These are phyloP conservation scores for Aspergillus sp. DNA, from an alignment of 2,329 filamentous ascomycete species.

Conservation along the genomic window DNA sequence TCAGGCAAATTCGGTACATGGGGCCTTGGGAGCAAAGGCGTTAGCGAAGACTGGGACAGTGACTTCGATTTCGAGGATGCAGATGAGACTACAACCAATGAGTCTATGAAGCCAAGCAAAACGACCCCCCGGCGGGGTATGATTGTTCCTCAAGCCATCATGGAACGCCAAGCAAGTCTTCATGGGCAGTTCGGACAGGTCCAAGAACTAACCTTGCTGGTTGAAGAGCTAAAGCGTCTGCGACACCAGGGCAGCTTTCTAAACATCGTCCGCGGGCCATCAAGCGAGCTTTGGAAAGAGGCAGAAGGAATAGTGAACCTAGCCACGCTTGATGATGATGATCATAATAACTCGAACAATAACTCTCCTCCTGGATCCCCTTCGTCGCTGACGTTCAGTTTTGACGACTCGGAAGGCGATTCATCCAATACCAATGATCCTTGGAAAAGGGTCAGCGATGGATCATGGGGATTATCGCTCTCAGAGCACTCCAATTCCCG, in stretches of 20 bases:
- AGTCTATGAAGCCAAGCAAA: slow-evolving; percentile 42
- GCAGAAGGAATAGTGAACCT: slow-evolving; percentile 68
- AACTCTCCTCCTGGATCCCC: slow-evolving; percentile 54
- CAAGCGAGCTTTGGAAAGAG: slow-evolving; percentile 62
- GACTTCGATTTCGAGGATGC: slow-evolving; percentile 66
- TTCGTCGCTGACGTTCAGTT: slow-evolving; percentile 59
- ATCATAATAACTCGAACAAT: slow-evolving; percentile 51
- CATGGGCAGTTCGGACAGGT: slow-evolving; percentile 66
- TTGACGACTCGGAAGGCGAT: slow-evolving; percentile 59
- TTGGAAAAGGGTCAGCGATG: slow-evolving; percentile 34
- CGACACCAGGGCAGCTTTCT: slow-evolving; percentile 56
- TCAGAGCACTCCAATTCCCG: slow-evolving; percentile 30
- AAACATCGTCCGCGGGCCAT: slow-evolving; percentile 55
- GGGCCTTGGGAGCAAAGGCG: slow-evolving; percentile 66
- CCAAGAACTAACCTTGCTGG: slow-evolving; percentile 63
- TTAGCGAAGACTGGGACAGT: slow-evolving; percentile 69
- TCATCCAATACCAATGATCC: slow-evolving; percentile 35
- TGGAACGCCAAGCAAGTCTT: slow-evolving; percentile 66
- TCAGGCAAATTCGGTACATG: slow-evolving; percentile 64
- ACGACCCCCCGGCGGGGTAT: slow-evolving; percentile 35
- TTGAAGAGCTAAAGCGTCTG: slow-evolving; percentile 66
- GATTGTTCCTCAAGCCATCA: slow-evolving; percentile 61
- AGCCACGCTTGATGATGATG: slow-evolving; percentile 64
- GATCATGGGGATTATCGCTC: slow-evolving; percentile 33
- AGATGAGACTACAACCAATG: slow-evolving; percentile 44